Evolutionary conservation across 345 rosid species (phyloP).

Genomic region (Citrus unshiu): DNA sequence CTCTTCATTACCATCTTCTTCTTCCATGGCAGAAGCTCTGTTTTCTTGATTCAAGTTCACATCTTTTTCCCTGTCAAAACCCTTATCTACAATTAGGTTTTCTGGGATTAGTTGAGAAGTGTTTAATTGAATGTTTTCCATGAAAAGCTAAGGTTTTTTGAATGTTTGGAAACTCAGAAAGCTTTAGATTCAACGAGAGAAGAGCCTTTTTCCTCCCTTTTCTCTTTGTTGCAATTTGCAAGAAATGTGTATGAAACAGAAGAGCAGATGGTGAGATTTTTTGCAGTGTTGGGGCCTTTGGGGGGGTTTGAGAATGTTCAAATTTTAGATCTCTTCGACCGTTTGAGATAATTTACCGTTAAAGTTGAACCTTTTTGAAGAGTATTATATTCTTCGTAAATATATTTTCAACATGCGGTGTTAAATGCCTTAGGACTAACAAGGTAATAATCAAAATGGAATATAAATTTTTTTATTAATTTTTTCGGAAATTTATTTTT

Average conservation of each 20-base stretch:
- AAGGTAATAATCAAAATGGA: too few species aligned
- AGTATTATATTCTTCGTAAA: too few species aligned
- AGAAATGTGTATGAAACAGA: conserved; percentile 9
- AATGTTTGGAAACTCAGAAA: conserved; percentile 12
- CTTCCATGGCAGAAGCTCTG: conserved; percentile 33
- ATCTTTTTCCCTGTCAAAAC: conserved; percentile 31
- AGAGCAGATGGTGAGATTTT: background rate
- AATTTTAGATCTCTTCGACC: conserved; percentile 33
- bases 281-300: conserved; percentile 13
- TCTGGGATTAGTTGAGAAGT: conserved; percentile 16
- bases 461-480: too few species aligned
- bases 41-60: conserved; percentile 29
- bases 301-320: background rate
- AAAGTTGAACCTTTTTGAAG: background rate
- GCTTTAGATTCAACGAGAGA: background rate
- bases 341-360: conserved; percentile 21
- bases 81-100: conserved; percentile 6
- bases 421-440: too few species aligned
- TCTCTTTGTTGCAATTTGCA: background rate
- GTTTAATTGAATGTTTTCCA: conserved; percentile 41
- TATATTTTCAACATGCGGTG: too few species aligned
- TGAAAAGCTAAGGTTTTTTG: conserved; percentile 18
- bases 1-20: conserved; percentile 27
- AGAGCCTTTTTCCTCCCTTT: background rate
- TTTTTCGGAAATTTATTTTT: too few species aligned